Conservation (phyloP, 768 basidiomycete species). For the Rhizopogon salebrosus region DNA sequence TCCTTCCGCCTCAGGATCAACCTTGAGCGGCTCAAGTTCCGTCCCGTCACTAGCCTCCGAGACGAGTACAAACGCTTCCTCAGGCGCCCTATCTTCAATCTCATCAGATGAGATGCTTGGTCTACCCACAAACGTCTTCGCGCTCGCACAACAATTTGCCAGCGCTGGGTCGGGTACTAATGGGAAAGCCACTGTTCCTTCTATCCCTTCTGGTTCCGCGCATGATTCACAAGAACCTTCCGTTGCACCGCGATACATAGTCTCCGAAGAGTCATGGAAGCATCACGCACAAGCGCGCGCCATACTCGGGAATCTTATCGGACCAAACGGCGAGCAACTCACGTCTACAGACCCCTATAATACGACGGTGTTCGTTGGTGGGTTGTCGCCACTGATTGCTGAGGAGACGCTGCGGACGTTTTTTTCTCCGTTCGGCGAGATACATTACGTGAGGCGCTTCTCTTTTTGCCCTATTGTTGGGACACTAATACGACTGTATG, state of each 20-base stretch:
- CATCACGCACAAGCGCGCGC: constrained; percentile 81
- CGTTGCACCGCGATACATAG: constrained; percentile 46
- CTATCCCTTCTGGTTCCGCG: constrained; percentile 29
- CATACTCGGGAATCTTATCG: constrained; percentile 77
- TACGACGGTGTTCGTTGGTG: constrained; percentile 93
- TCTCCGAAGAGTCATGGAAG: constrained; percentile 77
- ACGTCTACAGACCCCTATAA: constrained; percentile 94
- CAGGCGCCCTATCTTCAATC: constrained; percentile 43
- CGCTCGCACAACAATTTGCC: constrained; percentile 45
- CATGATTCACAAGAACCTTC: constrained; percentile 39
- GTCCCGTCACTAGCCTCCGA: constrained; percentile 46
- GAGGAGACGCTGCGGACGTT: constrained; percentile 90
- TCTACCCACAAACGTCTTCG: constrained; percentile 38
- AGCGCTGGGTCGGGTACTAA: constrained; percentile 29
- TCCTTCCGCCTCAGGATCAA: constrained; percentile 41
- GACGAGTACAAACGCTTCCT: constrained; percentile 40
- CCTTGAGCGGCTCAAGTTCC: constrained; percentile 48
- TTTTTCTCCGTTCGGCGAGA: constrained; percentile 89
- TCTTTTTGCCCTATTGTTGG: constrained; percentile 2
- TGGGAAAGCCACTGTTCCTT: constrained; percentile 20
- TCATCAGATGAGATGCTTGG: constrained; percentile 52
- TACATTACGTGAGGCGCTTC: constrained; percentile 68
- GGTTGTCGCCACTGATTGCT: constrained; percentile 79
- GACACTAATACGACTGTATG: constrained; percentile 4
- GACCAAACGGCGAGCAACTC: constrained; percentile 81